Evolutionary conservation across 345 rosid species (phyloP), one percentile per base, ranked within the genome.

Genomic region (Corymbia maculata): DNA sequence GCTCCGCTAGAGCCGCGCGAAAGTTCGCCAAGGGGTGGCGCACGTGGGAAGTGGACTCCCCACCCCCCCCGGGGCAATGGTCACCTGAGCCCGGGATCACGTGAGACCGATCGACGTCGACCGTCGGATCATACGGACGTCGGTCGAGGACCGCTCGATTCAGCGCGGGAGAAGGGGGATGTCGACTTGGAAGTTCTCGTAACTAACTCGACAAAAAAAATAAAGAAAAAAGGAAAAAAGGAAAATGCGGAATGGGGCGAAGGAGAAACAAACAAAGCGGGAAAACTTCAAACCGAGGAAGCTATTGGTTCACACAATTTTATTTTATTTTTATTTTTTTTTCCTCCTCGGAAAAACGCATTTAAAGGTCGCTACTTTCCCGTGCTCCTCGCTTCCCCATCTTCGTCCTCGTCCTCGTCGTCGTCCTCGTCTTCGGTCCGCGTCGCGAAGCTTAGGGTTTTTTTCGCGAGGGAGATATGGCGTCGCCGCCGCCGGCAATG

Each of bases 211-310:
- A 36, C 42, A 36, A 36, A 36, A 36, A 36, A 24, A 9, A 24
- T 19, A 24, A 9, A 24, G 2, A 36, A 70, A 12, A 61, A 12
- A 11, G 0, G 4, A 5, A 11, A 59, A 61, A 2, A 12, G 5
- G 5, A 8, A 9, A 36, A 70, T 19, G 7, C 4, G 13, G 64
- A 36, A 26, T 49, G 45, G 26, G 30, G 17, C n/a, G 61, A 42
- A 88, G 30, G 17, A 47, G 61, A 42, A 88, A 52, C 88, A 79
- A 86, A 68, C 88, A 70, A 88, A 91, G 91, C 93, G 93, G 90
- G 93, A 93, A 36, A 91, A 90, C 93, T 90, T 88, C 88, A 87
- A 91, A 88, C 51, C n/a, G 53, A 3, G 22, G 79, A 22, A 42
- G 61, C 24, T 52, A 86, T 85, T 47, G 57, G 49, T 80, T 87